phyloP scores from a whole-genome alignment of 495 filamentous ascomycete genomes.

The Tuber microsphaerosporum region DNA sequence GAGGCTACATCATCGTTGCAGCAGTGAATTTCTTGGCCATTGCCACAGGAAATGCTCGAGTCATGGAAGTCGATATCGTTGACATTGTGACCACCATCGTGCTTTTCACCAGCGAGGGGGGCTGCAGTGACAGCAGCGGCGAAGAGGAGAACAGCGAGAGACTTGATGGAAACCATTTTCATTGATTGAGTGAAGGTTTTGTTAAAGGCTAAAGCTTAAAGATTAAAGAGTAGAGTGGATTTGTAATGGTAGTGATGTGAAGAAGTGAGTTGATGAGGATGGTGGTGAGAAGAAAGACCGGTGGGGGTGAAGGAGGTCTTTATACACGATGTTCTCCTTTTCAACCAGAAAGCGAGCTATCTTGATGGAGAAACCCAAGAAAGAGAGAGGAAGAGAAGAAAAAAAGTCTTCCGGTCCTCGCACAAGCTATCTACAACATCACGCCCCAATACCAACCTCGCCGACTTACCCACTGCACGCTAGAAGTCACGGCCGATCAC shows the following conservation, averaged over 20 bases:
- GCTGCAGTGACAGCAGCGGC: background rate
- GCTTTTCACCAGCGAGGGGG: background rate
- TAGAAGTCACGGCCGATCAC: background rate
- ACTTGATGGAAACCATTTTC: conserved; percentile 2
- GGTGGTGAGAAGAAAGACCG: background rate
- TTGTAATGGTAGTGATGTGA: background rate
- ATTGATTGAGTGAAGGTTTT: background rate
- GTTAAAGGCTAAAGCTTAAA: background rate
- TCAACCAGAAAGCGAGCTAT: background rate
- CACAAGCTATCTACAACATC: background rate
- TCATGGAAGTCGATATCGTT: no score
- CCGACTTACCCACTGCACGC: background rate
- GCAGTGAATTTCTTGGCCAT: background rate
- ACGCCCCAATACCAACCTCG: background rate
- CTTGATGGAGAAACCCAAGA: background rate
- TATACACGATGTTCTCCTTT: background rate
- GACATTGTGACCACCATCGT: background rate
- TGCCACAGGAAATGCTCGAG: no score
- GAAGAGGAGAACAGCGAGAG: background rate
- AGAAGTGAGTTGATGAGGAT: background rate
- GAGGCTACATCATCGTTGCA: background rate
- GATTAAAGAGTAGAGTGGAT: background rate
- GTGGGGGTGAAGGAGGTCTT: background rate
- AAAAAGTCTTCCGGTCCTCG: background rate
- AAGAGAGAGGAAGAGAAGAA: background rate